Evolutionary conservation across 2,329 filamentous ascomycete species (phyloP).

Genomic region (Colletotrichum sp.): DNA sequence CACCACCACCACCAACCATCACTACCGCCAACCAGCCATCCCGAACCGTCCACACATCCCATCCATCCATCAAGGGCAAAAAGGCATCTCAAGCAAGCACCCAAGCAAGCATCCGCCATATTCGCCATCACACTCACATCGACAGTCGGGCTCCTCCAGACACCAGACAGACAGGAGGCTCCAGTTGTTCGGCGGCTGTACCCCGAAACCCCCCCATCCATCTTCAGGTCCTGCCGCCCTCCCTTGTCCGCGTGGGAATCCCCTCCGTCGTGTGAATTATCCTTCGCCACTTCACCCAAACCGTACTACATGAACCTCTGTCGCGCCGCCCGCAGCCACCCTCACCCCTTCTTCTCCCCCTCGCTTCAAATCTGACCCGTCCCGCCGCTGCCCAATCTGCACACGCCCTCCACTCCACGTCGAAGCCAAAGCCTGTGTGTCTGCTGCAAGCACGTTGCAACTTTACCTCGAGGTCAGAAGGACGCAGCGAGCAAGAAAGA

Average conservation of each 20-base stretch:
- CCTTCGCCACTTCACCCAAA: slow-evolving; percentile 17
- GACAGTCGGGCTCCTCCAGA: not conserved
- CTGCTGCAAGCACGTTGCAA: not conserved
- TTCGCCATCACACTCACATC: not conserved
- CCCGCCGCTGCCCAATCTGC: not conserved
- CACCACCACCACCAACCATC: not conserved
- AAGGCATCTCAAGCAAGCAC: not conserved
- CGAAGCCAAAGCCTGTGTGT: not conserved
- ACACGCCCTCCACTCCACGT: not conserved
- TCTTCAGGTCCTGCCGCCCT: not conserved
- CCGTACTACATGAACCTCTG: slow-evolving; percentile 16
- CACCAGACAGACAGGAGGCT: not conserved
- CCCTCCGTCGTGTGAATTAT: not conserved
- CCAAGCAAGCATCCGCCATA: not conserved
- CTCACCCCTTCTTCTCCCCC: not conserved
- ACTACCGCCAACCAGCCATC: not conserved
- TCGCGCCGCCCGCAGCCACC: slow-evolving; percentile 17
- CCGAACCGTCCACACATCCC: not conserved
- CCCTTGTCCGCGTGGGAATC: not conserved
- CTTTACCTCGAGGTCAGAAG: not conserved
- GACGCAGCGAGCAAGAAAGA: not conserved
- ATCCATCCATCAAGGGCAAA: not conserved
- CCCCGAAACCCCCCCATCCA: not conserved
- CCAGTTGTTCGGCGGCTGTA: not conserved
- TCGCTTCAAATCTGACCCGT: not conserved